Evolutionary conservation across 768 basidiomycete genomes (phyloP).

Genomic region (Boletus huronensis): DNA sequence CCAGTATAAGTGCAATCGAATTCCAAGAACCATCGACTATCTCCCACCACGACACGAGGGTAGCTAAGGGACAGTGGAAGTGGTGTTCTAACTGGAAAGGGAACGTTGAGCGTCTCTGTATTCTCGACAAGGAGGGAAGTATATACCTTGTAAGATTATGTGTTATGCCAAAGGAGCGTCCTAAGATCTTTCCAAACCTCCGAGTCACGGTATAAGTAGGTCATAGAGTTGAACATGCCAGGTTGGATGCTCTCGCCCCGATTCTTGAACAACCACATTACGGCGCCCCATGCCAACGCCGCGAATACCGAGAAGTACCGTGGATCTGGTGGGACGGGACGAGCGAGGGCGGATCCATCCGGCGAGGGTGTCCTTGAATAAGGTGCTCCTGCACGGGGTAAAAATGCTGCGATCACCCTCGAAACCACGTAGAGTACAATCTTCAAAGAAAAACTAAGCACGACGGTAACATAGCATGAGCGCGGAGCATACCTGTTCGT

Average conservation of each 20-base stretch:
- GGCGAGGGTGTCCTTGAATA: conserved; percentile 46
- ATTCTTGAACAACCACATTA: conserved; percentile 95
- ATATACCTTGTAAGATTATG: conserved; percentile 34
- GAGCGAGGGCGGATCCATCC: conserved; percentile 41
- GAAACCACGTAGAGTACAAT: conserved; percentile 96
- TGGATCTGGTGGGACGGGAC: conserved; percentile 81
- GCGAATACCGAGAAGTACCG: conserved; percentile 84
- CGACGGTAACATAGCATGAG: conserved; percentile 3
- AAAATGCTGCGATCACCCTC: conserved; percentile 85
- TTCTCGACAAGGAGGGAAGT: neutral
- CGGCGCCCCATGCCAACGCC: conserved; percentile 88
- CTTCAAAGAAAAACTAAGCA: conserved; percentile 37
- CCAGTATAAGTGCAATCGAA: conserved; percentile 62
- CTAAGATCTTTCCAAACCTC: conserved; percentile 78
- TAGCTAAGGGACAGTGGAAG: conserved; percentile 15
- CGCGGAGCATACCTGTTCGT: conserved; percentile 72
- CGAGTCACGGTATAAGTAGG: conserved; percentile 91
- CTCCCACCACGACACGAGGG: conserved; percentile 26
- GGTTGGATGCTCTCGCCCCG: conserved; percentile 89
- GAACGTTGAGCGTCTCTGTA: neutral
- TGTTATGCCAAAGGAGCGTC: conserved; percentile 92
- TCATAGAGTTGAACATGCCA: conserved; percentile 96
- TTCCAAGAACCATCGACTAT: conserved; percentile 52
- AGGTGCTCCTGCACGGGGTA: conserved; percentile 69
- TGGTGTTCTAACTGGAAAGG: conserved; percentile 4